These are phyloP conservation scores for Gynochthodes officinalis DNA, from an alignment of 257 asterid species.

Conservation along the genomic window DNA sequence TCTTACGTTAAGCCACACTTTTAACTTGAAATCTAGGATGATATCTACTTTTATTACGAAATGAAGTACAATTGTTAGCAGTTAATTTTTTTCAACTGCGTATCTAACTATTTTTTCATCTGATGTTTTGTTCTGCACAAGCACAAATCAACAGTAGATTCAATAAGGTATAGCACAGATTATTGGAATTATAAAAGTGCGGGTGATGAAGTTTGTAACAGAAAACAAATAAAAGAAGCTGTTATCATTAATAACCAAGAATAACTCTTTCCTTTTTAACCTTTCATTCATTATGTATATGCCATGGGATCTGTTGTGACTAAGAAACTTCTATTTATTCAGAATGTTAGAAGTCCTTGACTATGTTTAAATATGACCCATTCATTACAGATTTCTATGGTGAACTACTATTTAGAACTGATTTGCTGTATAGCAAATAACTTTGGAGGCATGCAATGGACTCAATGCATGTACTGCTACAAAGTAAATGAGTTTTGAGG, in stretches of 20 bases:
- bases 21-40: neutral
- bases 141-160: neutral
- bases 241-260: neutral
- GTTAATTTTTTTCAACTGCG: neutral
- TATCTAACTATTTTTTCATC: constrained; percentile 2
- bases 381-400: neutral
- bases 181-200: neutral
- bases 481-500: neutral
- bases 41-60: neutral
- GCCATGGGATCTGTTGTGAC: neutral
- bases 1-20: neutral
- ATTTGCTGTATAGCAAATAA: neutral
- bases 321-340: neutral
- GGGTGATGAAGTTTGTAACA: neutral
- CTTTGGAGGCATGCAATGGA: neutral
- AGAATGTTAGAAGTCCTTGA: neutral
- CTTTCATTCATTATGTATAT: neutral
- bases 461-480: neutral
- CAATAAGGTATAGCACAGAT: neutral
- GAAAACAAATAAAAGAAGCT: neutral
- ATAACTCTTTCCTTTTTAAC: neutral
- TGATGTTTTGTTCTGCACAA: neutral
- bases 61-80: neutral
- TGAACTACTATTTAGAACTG: neutral
- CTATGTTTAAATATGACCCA: neutral